phyloP scores from a whole-genome alignment of 129 eudicot genomes.

The Daucus carota region DH1_v3.0 NC_030383.2:47542501-47543000 shows the following conservation, averaged over 20 bases:
- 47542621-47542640: too few relatives aligned
- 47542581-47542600: conserved; percentile 16
- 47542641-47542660: too few relatives aligned
- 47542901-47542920: background rate
- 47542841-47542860: conserved; percentile 1
- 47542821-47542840: too few relatives aligned
- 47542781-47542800: conserved; percentile 75
- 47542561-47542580: conserved; percentile 15
- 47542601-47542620: background rate
- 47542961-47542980: conserved; percentile 59
- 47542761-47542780: conserved; percentile 91
- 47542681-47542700: conserved; percentile 29
- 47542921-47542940: conserved; percentile 53
- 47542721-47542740: conserved; percentile 84
- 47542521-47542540: background rate
- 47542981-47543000: conserved; percentile 54
- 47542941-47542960: conserved; percentile 62
- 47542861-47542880: background rate
- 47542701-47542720: conserved; percentile 81
- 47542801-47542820: conserved; percentile 84
- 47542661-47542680: conserved; percentile 16
- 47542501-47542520: conserved; percentile 14
- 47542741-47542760: conserved; percentile 88
- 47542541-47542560: background rate
- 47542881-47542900: background rate